A percentile compares a stretch with the other conserved stretches of the same genome.
phyloP scores from a whole-genome alignment of 176 grass and related monocot genomes.

The Puya raimondii region DNA sequence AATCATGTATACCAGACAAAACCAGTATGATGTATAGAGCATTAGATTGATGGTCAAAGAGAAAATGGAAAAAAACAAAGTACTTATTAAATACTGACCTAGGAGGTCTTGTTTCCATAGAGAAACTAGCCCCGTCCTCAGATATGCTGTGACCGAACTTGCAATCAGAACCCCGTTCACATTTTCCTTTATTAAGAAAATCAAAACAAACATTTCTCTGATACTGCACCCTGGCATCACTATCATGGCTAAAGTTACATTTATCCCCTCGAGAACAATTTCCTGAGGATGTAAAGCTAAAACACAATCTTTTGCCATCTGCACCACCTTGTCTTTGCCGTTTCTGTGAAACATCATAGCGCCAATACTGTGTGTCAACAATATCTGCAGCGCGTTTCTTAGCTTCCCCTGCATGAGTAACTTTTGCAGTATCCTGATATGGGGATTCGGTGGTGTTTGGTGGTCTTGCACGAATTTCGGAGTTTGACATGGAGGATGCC shows the following conservation, averaged over 20 bases:
- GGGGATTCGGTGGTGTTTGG: constrained; percentile 76
- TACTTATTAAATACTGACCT: constrained; percentile 34
- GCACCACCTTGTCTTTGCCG: constrained; percentile 53
- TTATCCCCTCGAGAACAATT: constrained; percentile 50
- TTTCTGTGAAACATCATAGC: constrained; percentile 76
- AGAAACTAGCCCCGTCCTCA: constrained; percentile 35
- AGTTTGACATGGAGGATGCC: constrained; percentile 66
- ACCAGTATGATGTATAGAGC: not conserved
- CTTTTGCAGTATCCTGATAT: constrained; percentile 37
- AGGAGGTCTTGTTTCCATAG: constrained; percentile 35
- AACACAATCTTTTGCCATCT: constrained; percentile 41
- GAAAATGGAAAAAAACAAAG: constrained; percentile 5
- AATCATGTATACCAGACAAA: not conserved
- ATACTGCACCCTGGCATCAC: constrained; percentile 54
- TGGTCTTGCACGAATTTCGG: constrained; percentile 61
- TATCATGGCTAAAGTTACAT: constrained; percentile 66
- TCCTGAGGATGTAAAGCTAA: constrained; percentile 78
- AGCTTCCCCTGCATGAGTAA: constrained; percentile 40
- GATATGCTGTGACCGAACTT: constrained; percentile 67
- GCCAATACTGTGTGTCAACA: constrained; percentile 69
- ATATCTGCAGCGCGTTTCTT: constrained; percentile 40
- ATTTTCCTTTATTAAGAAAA: constrained; percentile 90
- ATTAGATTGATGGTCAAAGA: not conserved
- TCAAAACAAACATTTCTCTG: constrained; percentile 87
- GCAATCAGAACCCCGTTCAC: constrained; percentile 61